Percentiles rank a stretch among this genome's conserved stretches.
Evolutionary conservation across 2,329 filamentous ascomycete genomes (phyloP).

Genomic region (Neonectria coccinea): DNA sequence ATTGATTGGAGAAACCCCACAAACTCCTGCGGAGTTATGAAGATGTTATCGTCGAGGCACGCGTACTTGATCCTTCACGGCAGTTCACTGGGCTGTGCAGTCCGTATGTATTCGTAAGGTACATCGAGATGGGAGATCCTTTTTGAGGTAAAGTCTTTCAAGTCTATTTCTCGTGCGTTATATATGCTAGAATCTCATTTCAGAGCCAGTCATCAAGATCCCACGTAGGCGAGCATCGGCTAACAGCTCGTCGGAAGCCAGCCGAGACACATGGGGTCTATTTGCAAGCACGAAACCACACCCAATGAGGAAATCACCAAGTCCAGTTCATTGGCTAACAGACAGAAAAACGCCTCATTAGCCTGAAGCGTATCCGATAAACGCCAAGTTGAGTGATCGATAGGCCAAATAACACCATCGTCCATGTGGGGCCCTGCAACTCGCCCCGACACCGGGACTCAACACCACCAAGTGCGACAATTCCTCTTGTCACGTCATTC

Average conservation of each 20-base stretch:
- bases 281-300: neutral
- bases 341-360: constrained; percentile 1
- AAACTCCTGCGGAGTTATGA: constrained; percentile 19
- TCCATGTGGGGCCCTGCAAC: constrained; percentile 34
- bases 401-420: constrained; percentile 46
- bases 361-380: constrained; percentile 10
- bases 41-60: constrained; percentile 17
- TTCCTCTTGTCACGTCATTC: constrained; percentile 38
- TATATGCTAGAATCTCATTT: neutral
- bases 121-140: neutral
- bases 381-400: constrained; percentile 41
- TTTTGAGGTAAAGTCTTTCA: neutral
- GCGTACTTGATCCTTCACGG: neutral
- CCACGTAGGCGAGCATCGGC: neutral
- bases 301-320: constrained; percentile 18
- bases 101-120: neutral
- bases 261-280: neutral
- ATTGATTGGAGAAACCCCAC: constrained; percentile 21
- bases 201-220: neutral
- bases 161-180: neutral
- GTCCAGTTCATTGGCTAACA: neutral
- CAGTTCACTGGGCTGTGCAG: neutral
- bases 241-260: neutral
- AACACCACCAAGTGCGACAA: constrained; percentile 18
- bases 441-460: constrained; percentile 37